Conservation (phyloP, 2,329 filamentous ascomycete species). For the Paraconiothyrium sp. region DNA sequence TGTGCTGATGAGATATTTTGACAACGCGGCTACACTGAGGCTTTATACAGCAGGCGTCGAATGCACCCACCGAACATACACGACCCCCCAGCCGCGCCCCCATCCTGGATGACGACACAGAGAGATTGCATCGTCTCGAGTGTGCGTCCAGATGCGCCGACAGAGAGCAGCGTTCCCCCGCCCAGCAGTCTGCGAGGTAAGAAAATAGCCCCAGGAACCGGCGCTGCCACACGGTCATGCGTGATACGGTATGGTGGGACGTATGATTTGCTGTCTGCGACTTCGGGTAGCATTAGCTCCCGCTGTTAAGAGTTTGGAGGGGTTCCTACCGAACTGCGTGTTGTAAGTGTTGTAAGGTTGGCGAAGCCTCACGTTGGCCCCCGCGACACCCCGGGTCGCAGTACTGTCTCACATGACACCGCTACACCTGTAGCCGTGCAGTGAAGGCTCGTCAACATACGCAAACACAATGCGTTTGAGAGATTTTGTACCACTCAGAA, state of each 20-base stretch:
- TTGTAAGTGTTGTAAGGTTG: conserved; percentile 29
- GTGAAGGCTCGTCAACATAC: conserved; percentile 24
- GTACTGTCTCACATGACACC: conserved; percentile 44
- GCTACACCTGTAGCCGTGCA: conserved; percentile 40
- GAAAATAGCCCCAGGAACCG: conserved; percentile 35
- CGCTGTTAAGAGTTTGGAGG: conserved; percentile 30
- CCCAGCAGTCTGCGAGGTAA: conserved; percentile 22
- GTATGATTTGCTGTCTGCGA: conserved; percentile 48
- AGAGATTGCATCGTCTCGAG: conserved; percentile 42
- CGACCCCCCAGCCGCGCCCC: conserved; percentile 19
- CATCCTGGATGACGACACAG: conserved; percentile 27
- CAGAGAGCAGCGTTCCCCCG: conserved; percentile 17
- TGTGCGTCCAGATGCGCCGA: conserved; percentile 26
- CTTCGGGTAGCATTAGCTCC: conserved; percentile 39
- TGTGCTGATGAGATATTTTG: conserved; percentile 35
- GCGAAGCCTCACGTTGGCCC: conserved; percentile 29
- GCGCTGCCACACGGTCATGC: conserved; percentile 43
- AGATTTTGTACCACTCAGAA: conserved; percentile 16
- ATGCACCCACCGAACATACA: not conserved
- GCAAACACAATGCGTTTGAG: conserved; percentile 41
- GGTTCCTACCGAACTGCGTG: conserved; percentile 23
- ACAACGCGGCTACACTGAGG: conserved; percentile 20
- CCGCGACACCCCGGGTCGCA: conserved; percentile 42
- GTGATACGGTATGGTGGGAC: conserved; percentile 39
- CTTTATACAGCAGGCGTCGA: conserved; percentile 41